Evolutionary conservation across 805 yeast genomes (phyloP), one percentile per base, ranked within the genome.

Genomic region (Saccharomycopsis vini): DNA sequence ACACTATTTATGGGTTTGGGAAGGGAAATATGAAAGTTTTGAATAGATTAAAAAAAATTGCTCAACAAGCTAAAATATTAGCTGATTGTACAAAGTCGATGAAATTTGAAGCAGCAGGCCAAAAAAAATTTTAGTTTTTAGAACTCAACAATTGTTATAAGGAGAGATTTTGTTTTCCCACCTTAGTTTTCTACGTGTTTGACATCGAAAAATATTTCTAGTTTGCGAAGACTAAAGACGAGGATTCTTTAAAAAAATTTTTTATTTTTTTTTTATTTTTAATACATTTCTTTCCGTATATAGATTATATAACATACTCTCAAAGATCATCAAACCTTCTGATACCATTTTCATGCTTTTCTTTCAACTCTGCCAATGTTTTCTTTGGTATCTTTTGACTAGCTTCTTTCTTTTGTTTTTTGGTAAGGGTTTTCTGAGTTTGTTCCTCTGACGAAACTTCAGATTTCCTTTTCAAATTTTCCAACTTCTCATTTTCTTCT

Each of bases 401-500:
- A n/a, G n/a, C n/a, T 16, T 36, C 7, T 15, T 36, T 39, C 35
- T 19, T 44, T 38, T 36, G 50, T 30, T 12, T 40, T 34, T 36
- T 41, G 18, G 5, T 36, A 28, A 4, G 42, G 43, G 23, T 46
- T 47, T 28, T 28, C 21, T 15, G 40, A n/a, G n/a, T n/a, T n/a
- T n/a, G n/a, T n/a, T 43, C 12, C 49, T 47, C 5, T 43, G 47
- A 6, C 39, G 50, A 20, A 50, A 35, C 30, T 42, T 35, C 12
- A 24, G 54, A 9, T 38, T 48, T 3, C 40, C 52, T 7, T 43
- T 50, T 15, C 45, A 51, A 3, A 44, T 77, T 84, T 3, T 88
- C 95, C 55, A 85, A 94, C 0, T 95, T 89, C 58, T 88, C 95
- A 59, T 88, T 89, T 39, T 83, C 88, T 1, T 78, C 92, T 55